phyloP scores from a whole-genome alignment of 805 yeast species.

The Candida caryicola region DNA sequence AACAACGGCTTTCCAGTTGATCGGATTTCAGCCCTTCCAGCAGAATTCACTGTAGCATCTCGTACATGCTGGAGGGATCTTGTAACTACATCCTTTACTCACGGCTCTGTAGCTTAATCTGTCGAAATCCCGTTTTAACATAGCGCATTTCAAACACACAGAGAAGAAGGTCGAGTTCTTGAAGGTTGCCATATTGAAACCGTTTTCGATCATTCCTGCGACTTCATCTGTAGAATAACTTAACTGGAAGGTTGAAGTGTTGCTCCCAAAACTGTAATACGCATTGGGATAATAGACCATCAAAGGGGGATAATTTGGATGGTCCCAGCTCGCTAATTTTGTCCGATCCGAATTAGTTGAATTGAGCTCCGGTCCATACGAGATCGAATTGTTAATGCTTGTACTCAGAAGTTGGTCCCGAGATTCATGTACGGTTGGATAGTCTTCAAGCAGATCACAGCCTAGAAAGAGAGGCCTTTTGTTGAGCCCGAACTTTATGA shows the following conservation, averaged over 20 bases:
- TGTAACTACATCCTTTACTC: conserved; percentile 2
- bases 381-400: neutral
- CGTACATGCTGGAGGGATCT: conserved; percentile 15
- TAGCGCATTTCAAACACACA: conserved; percentile 56
- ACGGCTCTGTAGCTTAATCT: neutral
- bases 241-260: conserved; percentile 58
- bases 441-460: conserved; percentile 36
- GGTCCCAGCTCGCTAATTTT: conserved; percentile 10
- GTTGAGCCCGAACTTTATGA: conserved; percentile 18
- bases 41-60: conserved; percentile 19
- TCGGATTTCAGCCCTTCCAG: conserved; percentile 10
- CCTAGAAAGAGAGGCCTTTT: conserved; percentile 40
- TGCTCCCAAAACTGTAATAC: conserved; percentile 41
- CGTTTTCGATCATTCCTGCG: conserved; percentile 47
- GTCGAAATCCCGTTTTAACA: conserved; percentile 52
- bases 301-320: conserved; percentile 45
- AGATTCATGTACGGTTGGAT: conserved; percentile 14
- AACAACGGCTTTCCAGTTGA: too few relatives aligned
- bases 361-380: too few relatives aligned
- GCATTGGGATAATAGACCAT: conserved; percentile 52
- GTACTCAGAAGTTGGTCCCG: neutral
- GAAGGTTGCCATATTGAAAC: conserved; percentile 48
- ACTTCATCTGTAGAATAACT: conserved; percentile 47
- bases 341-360: neutral
- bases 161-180: conserved; percentile 40